These are phyloP conservation scores for Dysphania ambrosioides DNA, from an alignment of 148 eudicot genomes.

Conservation along the genomic window DNA sequence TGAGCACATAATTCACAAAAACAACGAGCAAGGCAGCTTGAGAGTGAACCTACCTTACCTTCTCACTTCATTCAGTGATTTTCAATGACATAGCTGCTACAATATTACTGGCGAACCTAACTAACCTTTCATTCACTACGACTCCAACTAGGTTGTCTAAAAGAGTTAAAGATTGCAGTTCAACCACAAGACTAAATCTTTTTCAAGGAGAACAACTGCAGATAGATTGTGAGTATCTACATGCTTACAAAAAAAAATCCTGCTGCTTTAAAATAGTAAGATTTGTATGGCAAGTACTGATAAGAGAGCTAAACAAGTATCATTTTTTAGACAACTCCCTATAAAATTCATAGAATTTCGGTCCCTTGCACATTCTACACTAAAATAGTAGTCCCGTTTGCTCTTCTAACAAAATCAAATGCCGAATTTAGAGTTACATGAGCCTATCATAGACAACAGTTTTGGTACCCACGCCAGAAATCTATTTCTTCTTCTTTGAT, in stretches of 20 bases:
- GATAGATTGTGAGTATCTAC: neutral
- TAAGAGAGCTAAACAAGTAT: slow-evolving; percentile 8
- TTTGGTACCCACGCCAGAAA: slow-evolving; percentile 10
- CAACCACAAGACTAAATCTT: no score
- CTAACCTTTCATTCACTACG: no score
- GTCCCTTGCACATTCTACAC: slow-evolving; percentile 37
- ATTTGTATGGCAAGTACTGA: slow-evolving; percentile 13
- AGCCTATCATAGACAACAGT: slow-evolving; percentile 30
- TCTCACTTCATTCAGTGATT: no score
- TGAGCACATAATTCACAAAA: no score
- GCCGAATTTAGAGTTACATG: slow-evolving; percentile 30
- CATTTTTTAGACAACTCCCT: slow-evolving; percentile 14
- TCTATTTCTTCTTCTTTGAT: slow-evolving; percentile 83
- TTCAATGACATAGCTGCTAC: no score
- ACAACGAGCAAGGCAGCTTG: no score
- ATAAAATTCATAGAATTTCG: slow-evolving; percentile 14
- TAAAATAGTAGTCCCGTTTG: slow-evolving; percentile 34
- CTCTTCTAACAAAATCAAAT: slow-evolving; percentile 39
- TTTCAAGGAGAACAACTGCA: neutral
- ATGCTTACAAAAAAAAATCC: neutral
- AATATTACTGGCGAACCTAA: no score
- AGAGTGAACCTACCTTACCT: no score
- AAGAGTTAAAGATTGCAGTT: no score
- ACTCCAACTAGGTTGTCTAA: no score
- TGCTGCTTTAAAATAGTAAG: neutral